Percentiles rank a stretch among this genome's conserved stretches.
These are phyloP conservation scores for Saccharomycopsis sp. DNA, from an alignment of 805 yeast genomes.

Conservation along the genomic window DNA sequence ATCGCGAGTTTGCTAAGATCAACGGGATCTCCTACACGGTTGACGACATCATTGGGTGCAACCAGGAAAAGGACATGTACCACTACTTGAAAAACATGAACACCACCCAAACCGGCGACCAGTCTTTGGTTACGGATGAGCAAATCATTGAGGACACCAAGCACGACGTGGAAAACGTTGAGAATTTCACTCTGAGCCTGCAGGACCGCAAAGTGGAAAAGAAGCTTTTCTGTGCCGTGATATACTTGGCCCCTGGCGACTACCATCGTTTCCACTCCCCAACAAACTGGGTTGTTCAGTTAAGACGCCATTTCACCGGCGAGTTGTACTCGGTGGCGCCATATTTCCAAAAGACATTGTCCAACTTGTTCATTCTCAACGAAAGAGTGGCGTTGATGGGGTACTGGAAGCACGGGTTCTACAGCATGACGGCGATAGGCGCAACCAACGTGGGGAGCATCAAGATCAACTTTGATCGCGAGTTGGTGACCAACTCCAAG, in stretches of 20 bases:
- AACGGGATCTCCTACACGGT: constrained; percentile 66
- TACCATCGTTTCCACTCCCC: constrained; percentile 97
- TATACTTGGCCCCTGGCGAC: constrained; percentile 96
- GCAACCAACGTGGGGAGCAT: constrained; percentile 98
- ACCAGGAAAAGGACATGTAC: constrained; percentile 33
- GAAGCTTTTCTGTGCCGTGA: constrained; percentile 76
- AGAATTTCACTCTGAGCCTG: constrained; percentile 22
- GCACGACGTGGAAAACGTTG: constrained; percentile 5
- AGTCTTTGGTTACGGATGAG: constrained; percentile 17
- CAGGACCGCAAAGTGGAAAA: too few relatives aligned
- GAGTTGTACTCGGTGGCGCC: constrained; percentile 87
- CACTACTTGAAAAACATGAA: constrained; percentile 39
- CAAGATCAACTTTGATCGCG: constrained; percentile 82
- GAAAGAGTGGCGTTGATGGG: constrained; percentile 95
- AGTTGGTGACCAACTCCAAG: constrained; percentile 72
- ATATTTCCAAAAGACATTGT: constrained; percentile 79
- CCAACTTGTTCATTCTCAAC: constrained; percentile 80
- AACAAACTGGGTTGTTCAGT: constrained; percentile 86
- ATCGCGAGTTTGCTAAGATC: constrained; percentile 66
- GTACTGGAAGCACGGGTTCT: constrained; percentile 93
- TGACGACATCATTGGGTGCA: constrained; percentile 55
- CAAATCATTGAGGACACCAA: constrained; percentile 20
- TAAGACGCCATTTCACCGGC: constrained; percentile 92
- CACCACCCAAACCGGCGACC: constrained; percentile 47
- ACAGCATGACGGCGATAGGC: constrained; percentile 98